Conservation (phyloP, 257 asterid genomes). For the Ajuga chamaepitys region DNA sequence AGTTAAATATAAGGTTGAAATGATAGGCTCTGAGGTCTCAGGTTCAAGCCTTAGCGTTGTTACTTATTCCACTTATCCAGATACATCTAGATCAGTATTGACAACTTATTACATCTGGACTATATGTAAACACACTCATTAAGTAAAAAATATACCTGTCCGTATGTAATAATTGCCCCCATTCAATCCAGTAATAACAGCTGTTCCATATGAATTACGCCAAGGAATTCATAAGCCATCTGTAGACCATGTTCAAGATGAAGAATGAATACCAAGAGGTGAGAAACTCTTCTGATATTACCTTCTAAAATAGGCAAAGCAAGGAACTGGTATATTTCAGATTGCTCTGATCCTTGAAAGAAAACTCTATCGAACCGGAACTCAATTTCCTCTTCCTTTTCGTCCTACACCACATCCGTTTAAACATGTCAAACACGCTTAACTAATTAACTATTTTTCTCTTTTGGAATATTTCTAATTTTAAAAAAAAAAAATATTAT, state of each 20-base stretch:
- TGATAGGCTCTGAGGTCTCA: background rate
- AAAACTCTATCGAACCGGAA: constrained; percentile 69
- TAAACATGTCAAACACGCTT: background rate
- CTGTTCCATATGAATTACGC: constrained; percentile 23
- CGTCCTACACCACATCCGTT: constrained; percentile 45
- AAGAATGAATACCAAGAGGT: background rate
- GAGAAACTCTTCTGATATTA: background rate
- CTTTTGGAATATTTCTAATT: background rate
- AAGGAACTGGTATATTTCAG: constrained; percentile 56
- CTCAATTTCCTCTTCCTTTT: constrained; percentile 64
- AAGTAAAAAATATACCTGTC: constrained; percentile 64
- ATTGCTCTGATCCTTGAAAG: constrained; percentile 72
- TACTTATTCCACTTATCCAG: background rate
- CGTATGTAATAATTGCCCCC: constrained; percentile 75
- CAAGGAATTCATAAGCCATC: background rate
- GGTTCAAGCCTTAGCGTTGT: background rate
- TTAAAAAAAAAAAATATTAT: too few species aligned
- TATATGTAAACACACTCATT: too few species aligned
- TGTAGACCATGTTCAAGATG: background rate
- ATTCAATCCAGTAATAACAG: constrained; percentile 57
- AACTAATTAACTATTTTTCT: background rate
- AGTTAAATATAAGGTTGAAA: background rate
- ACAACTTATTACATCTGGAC: background rate
- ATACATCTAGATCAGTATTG: background rate
- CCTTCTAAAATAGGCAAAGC: constrained; percentile 68